A percentile compares a stretch with the other conserved stretches of the same genome.
Conservation (phyloP, 352 stramenopile species). For the Pythium diclinum region DNA sequence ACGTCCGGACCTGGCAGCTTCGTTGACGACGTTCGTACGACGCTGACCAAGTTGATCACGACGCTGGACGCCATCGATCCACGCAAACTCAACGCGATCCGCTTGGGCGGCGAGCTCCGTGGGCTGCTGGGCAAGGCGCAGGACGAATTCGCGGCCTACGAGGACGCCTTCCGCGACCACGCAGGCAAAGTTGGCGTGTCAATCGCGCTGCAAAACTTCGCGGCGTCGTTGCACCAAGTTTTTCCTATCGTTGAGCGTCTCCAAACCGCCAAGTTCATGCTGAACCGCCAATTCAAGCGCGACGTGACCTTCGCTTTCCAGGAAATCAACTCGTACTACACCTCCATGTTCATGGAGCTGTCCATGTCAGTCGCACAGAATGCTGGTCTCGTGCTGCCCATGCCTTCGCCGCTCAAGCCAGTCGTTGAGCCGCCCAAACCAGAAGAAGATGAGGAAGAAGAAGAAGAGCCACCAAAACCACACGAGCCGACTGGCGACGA, state of each 20-base stretch:
- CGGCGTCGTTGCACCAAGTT: slow-evolving; percentile 53
- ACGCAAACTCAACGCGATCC: slow-evolving; percentile 57
- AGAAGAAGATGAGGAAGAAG: background rate
- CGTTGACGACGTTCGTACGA: slow-evolving; percentile 29
- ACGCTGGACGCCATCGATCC: slow-evolving; percentile 61
- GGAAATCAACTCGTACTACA: slow-evolving; percentile 86
- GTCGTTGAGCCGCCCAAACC: background rate
- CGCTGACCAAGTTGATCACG: slow-evolving; percentile 43
- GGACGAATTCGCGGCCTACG: slow-evolving; percentile 71
- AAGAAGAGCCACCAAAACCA: background rate
- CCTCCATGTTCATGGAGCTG: slow-evolving; percentile 78
- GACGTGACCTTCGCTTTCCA: slow-evolving; percentile 79
- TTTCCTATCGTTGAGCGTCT: slow-evolving; percentile 52
- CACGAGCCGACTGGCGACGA: slow-evolving; percentile 20
- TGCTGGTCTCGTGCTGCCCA: slow-evolving; percentile 45
- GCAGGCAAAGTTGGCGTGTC: slow-evolving; percentile 46
- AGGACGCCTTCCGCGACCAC: slow-evolving; percentile 55
- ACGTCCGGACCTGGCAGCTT: slow-evolving; percentile 14
- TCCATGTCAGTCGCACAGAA: slow-evolving; percentile 62
- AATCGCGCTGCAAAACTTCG: slow-evolving; percentile 77
- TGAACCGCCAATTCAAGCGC: slow-evolving; percentile 77
- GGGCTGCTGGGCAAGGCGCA: slow-evolving; percentile 75
- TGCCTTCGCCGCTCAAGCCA: slow-evolving; percentile 31
- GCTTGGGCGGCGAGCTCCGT: slow-evolving; percentile 66
- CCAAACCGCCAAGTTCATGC: slow-evolving; percentile 59